Base-by-base conservation (phyloP, 2,329 filamentous ascomycete genomes). In the Colletotrichum brevisporum region DNA sequence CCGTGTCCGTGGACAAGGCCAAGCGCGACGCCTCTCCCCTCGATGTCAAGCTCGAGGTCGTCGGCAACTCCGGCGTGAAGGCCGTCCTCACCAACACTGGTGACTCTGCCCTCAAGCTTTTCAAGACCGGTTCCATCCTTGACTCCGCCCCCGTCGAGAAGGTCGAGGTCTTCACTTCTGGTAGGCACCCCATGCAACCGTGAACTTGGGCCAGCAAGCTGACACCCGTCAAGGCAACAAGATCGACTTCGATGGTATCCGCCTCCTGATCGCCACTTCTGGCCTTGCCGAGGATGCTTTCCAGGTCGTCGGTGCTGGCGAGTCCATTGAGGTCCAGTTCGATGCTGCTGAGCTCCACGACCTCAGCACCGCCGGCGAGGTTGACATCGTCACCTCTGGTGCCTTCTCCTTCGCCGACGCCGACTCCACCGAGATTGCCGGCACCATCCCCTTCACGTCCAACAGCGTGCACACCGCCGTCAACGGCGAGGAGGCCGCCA, bases 401-500 rank as follows among this genome's bases (percentile, higher is more conserved):
- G 82, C 83, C 15, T 83, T 92, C 48, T 85, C 88, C 9, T 86
- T 86, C 63, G 87, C 89, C 45, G 81, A 83, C 26, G 80, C 80
- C 55, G 81, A 84, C 74, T 85, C 83, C n/a, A 89, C 83, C 52
- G 80, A 84, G 47, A 83, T 92, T 41, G 77, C 84, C 5, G 89
- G 87, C 55, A 84, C 83, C 52, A 76, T 91, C 1, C 78, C 84
- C 12, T 92, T 86, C 79, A 79, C 83, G 60, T 89, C 87, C 75
- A 92, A 92, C 79, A 82, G 83, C 16, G 77, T 92, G 52, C 83
- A 83, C 57, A 82, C 90, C 67, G 78, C 83, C 5, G 82, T 93
- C 52, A 85, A 92, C 71, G 89, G 86, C 15, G 79, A 79, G 9
- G 76, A 84, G 57, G 90, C 90, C 8, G 83, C 83, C 51, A 80